Evolutionary conservation across 2,329 filamentous ascomycete genomes (phyloP), one percentile per base, ranked within the genome.

Genomic region (Fusarium udum): DNA sequence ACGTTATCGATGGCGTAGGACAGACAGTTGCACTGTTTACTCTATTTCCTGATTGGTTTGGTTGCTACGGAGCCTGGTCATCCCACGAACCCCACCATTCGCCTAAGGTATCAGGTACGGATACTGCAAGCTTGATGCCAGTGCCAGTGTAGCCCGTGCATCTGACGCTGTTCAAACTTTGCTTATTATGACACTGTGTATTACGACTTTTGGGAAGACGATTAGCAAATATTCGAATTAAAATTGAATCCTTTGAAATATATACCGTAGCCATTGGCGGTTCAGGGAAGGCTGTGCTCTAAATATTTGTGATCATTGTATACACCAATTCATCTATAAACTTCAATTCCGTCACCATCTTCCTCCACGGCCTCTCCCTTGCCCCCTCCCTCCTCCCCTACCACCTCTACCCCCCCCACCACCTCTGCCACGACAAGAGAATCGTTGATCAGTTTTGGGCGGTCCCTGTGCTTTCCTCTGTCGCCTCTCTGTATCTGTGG

Each of bases 401-500:
- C 77, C 78, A 6, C 83, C 66, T 22, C 78, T 26, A 80, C 77
- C 78, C 5, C 83, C 66, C 43, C 85, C 63, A n/a, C 65, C 48
- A 36, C 84, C 78, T 26, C 85, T 79, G 7, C 83, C 79, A 14
- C 83, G 75, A 4, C 82, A 77, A 16, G 84, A 75, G 15, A 82
- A 78, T 20, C 83, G 62, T 64, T 79, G 77, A 60, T 82, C 78
- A 60, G 80, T 80, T 5, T 84, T 83, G 26, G 86, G 83, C 18
- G 92, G 91, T 0, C 91, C 92, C 28, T 81, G 84, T n/a, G 79
- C 83, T 80, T 87, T 88, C 66, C 92, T 87, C 67, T 86, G 85
- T 20, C 84, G 83, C 57, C 91, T 88, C 80, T 97, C 93, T 77
- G 94, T 91, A 6, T 92, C 88, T n/a, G 84, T 90, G 4, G 92